Conservation (phyloP, 768 basidiomycete genomes). For the Aureoboletus auriporus region DNA sequence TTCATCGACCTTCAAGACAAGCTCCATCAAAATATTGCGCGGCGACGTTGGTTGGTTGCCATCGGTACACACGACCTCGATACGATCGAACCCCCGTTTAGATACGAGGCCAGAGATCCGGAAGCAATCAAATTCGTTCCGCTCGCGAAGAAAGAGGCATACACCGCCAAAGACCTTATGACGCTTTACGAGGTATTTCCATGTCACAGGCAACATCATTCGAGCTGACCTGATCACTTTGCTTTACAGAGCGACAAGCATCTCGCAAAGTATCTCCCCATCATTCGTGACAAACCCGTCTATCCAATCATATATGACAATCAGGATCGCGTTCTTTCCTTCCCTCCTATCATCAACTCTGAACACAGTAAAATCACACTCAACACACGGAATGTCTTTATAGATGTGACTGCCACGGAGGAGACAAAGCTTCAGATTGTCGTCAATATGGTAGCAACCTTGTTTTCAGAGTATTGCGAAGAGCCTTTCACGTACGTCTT, state of each 20-base stretch:
- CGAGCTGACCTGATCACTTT: not conserved
- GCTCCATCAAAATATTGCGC: slow-evolving; percentile 92
- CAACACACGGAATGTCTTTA: slow-evolving; percentile 90
- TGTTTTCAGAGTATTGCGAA: slow-evolving; percentile 97
- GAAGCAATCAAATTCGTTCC: slow-evolving; percentile 91
- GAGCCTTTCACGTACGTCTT: slow-evolving; percentile 82
- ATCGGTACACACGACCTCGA: slow-evolving; percentile 98
- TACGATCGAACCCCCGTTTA: slow-evolving; percentile 81
- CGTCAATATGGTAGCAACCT: slow-evolving; percentile 89
- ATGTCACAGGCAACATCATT: not conserved
- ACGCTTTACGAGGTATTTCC: slow-evolving; percentile 78
- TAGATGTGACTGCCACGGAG: slow-evolving; percentile 96
- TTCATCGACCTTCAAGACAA: slow-evolving; percentile 99
- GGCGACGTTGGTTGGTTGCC: slow-evolving; percentile 85
- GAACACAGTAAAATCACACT: slow-evolving; percentile 96
- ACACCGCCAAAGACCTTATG: slow-evolving; percentile 91
- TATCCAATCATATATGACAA: slow-evolving; percentile 98
- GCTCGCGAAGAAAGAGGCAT: slow-evolving; percentile 71
- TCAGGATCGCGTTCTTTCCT: slow-evolving; percentile 82
- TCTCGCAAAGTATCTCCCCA: slow-evolving; percentile 80
- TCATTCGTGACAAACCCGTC: slow-evolving; percentile 92
- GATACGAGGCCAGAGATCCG: slow-evolving; percentile 78
- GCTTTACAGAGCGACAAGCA: slow-evolving; percentile 80
- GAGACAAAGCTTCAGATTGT: slow-evolving; percentile 96
- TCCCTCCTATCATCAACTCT: slow-evolving; percentile 98